Conservation (phyloP, 306 rosid genomes). For the Cucurbita pepo region DNA sequence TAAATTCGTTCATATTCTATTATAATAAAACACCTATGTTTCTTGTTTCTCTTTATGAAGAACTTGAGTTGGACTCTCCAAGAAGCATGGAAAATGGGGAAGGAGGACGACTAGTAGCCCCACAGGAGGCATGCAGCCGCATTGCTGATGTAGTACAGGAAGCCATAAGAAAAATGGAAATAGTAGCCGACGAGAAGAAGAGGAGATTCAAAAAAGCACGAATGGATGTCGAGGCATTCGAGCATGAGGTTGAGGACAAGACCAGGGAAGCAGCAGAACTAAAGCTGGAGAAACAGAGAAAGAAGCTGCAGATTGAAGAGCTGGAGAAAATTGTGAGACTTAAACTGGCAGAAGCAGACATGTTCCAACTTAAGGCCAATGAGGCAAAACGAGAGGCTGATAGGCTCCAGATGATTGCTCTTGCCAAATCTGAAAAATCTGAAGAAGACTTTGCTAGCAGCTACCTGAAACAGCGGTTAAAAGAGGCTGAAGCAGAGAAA, state of each 20-base stretch:
- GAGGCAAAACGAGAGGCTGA: conserved; percentile 97
- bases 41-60: conserved; percentile 28
- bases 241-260: conserved; percentile 79
- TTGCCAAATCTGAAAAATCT: conserved; percentile 87
- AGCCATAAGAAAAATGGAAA: conserved; percentile 90
- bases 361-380: conserved; percentile 87
- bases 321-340: conserved; percentile 94
- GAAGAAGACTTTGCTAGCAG: conserved; percentile 89
- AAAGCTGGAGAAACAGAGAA: conserved; percentile 72
- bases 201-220: conserved; percentile 91
- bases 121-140: conserved; percentile 90
- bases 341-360: conserved; percentile 88
- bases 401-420: conserved; percentile 80
- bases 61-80: conserved; percentile 76
- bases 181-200: conserved; percentile 94
- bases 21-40: background rate
- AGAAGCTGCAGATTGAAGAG: conserved; percentile 78
- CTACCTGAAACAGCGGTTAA: conserved; percentile 72
- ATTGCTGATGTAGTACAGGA: conserved; percentile 95
- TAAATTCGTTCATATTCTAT: background rate
- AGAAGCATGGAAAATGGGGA: conserved; percentile 78
- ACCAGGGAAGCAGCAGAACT: conserved; percentile 73
- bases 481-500: conserved; percentile 96
- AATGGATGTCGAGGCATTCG: conserved; percentile 68
- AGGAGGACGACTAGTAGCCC: conserved; percentile 73